A percentile compares a stretch with the other conserved stretches of the same genome.
Conservation (phyloP, 805 yeast species). For the Nakazawaea populi region DNA sequence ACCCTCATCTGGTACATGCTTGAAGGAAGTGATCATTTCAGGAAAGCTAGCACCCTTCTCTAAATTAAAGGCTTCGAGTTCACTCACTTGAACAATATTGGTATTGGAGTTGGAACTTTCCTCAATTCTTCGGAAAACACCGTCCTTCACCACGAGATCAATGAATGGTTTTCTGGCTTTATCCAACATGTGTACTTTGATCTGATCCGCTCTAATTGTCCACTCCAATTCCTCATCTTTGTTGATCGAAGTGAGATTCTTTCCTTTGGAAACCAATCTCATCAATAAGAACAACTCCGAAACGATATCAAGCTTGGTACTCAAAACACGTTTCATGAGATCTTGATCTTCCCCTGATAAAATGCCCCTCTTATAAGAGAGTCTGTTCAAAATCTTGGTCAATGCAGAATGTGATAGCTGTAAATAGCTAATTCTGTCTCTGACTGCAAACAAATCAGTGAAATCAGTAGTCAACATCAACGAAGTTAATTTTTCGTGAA, state of each 20-base stretch:
- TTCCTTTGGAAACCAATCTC: slow-evolving; percentile 27
- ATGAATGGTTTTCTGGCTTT: slow-evolving; percentile 57
- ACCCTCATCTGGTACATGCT: slow-evolving; percentile 16
- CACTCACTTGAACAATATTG: slow-evolving; percentile 52
- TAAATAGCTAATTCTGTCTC: slow-evolving; percentile 38
- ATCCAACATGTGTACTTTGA: slow-evolving; percentile 65
- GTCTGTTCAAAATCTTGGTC: slow-evolving; percentile 36
- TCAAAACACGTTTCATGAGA: slow-evolving; percentile 29
- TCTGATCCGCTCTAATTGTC: slow-evolving; percentile 60
- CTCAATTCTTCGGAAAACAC: slow-evolving; percentile 56
- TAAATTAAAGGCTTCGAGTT: slow-evolving; percentile 66
- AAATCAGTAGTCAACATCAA: slow-evolving; percentile 67
- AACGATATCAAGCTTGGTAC: slow-evolving; percentile 28
- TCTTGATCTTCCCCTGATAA: slow-evolving; percentile 45
- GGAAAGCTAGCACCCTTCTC: slow-evolving; percentile 56
- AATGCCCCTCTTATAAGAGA: slow-evolving; percentile 40
- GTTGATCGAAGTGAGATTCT: slow-evolving; percentile 13
- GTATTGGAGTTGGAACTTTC: slow-evolving; percentile 60
- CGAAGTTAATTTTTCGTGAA: slow-evolving; percentile 57
- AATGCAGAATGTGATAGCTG: slow-evolving; percentile 43
- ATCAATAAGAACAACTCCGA: slow-evolving; percentile 39
- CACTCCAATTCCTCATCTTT: slow-evolving; percentile 44
- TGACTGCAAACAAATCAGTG: slow-evolving; percentile 48
- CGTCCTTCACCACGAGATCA: slow-evolving; percentile 60
- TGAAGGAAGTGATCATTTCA: slow-evolving; percentile 57